Percentiles rank a stretch among this genome's conserved stretches.
These are phyloP conservation scores for Rosa multiflora DNA, from an alignment of 306 rosid genomes.

Conservation along the genomic window DNA sequence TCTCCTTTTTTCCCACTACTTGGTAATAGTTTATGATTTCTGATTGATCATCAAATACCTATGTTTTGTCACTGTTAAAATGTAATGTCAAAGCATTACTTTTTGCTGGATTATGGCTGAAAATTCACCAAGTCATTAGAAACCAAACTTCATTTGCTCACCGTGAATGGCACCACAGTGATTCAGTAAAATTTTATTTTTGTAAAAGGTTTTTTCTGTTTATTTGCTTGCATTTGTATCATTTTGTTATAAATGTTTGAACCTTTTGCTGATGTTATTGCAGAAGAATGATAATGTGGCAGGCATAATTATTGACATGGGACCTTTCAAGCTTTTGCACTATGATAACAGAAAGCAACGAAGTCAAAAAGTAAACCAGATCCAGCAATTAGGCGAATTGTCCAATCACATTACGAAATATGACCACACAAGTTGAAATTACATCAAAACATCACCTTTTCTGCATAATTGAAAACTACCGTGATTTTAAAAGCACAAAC, in stretches of 20 bases:
- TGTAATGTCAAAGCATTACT: neutral
- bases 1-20: neutral
- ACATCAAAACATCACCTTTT: slow-evolving; percentile 12
- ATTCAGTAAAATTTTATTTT: neutral
- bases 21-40: neutral
- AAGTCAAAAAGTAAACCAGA: slow-evolving; percentile 9
- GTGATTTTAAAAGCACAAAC: neutral
- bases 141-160: neutral
- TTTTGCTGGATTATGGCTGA: neutral
- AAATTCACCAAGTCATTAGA: neutral
- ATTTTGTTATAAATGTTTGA: neutral
- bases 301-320: slow-evolving; percentile 20
- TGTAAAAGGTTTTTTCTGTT: neutral
- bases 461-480: slow-evolving; percentile 12
- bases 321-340: slow-evolving; percentile 11
- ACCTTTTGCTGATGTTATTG: neutral
- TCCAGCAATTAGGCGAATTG: neutral
- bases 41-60: neutral
- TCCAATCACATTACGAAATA: neutral
- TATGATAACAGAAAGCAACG: neutral
- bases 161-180: neutral
- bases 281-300: slow-evolving; percentile 13
- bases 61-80: neutral
- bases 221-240: neutral
- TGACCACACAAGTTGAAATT: slow-evolving; percentile 24